phyloP scores from a whole-genome alignment of 371 early-diverging fungal species.

The Chytridiales sp. region DNA sequence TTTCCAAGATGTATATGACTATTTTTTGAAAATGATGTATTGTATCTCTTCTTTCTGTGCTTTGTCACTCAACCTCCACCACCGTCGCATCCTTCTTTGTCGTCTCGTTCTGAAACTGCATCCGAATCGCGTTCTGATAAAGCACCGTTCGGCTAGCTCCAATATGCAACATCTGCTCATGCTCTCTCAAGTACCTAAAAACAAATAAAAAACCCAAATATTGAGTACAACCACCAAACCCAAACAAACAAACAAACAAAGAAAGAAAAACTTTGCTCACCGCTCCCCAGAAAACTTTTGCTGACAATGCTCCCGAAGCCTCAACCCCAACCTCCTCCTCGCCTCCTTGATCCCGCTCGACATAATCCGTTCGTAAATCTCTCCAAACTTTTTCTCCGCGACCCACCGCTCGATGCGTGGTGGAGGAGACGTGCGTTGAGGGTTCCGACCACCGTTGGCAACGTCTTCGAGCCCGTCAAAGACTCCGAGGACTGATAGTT shows the following conservation, averaged over 20 bases:
- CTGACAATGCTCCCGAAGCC: neutral
- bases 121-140: too few species aligned
- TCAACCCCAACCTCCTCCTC: neutral
- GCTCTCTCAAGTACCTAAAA: constrained; percentile 2
- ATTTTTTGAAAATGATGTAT: too few species aligned
- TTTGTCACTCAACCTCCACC: too few species aligned
- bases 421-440: neutral
- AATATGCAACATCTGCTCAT: constrained; percentile 6
- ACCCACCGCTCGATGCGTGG: neutral
- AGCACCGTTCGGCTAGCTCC: too few species aligned
- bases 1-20: too few species aligned
- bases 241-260: too few species aligned
- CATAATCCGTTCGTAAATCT: neutral
- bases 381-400: neutral
- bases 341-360: neutral
- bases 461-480: constrained; percentile 20
- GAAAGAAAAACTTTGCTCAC: too few species aligned
- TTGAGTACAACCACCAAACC: too few species aligned
- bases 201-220: neutral
- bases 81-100: too few species aligned
- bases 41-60: too few species aligned
- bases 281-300: constrained; percentile 2
- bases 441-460: too few species aligned
- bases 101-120: too few species aligned
- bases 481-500: constrained; percentile 17